These are phyloP conservation scores for Porcisia hertigi DNA, from an alignment of 208 protist species.

Conservation along the genomic window DNA sequence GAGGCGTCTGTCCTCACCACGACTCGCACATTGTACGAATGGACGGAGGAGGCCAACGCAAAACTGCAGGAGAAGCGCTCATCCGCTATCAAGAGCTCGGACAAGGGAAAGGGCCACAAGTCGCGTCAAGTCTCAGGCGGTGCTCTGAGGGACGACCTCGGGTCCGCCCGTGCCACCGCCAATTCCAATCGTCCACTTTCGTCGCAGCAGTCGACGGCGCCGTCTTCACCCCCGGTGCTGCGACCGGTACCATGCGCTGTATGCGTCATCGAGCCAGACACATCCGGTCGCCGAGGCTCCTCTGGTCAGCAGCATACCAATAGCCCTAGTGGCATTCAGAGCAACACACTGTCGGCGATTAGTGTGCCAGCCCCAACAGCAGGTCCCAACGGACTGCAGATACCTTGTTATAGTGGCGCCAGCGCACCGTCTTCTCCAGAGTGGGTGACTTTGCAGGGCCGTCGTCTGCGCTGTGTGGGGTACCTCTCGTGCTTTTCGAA, in stretches of 20 bases:
- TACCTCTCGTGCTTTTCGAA: conserved; percentile 59
- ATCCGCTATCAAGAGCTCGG: neutral
- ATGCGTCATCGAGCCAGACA: conserved; percentile 76
- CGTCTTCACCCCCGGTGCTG: conserved; percentile 31
- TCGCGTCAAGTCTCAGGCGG: neutral
- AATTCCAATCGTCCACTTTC: neutral
- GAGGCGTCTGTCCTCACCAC: conserved; percentile 49
- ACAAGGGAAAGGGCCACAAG: neutral
- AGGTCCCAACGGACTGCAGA: conserved; percentile 2
- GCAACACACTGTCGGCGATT: conserved; percentile 9
- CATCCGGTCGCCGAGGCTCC: conserved; percentile 21
- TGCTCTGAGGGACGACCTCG: neutral
- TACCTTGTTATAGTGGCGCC: neutral
- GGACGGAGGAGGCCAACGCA: conserved; percentile 1
- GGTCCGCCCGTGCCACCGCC: neutral
- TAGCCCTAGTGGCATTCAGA: conserved; percentile 6
- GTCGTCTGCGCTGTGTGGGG: conserved; percentile 65
- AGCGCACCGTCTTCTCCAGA: conserved; percentile 15
- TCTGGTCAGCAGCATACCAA: neutral
- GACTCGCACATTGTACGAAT: conserved; percentile 38
- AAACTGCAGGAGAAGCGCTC: conserved; percentile 9
- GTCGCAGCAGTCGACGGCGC: conserved; percentile 4
- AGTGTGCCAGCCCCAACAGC: conserved; percentile 7
- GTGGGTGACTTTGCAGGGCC: conserved; percentile 50
- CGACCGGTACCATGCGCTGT: conserved; percentile 82